Percentiles rank a stretch among this genome's conserved stretches.
Conservation (phyloP, 208 protist genomes). For the Acanthamoeba lenticulata region DNA sequence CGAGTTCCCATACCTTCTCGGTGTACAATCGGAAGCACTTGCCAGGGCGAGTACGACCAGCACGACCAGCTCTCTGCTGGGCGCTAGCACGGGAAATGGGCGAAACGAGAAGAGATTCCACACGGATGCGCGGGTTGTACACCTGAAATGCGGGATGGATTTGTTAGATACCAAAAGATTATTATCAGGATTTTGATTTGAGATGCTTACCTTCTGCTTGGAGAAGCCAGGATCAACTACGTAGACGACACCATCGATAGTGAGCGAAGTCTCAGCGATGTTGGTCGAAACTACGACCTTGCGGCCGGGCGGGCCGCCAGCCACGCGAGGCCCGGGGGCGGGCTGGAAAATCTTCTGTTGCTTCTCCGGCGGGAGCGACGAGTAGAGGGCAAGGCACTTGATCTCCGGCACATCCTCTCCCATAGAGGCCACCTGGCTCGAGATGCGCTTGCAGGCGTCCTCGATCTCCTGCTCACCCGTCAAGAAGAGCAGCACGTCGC, state of each 20-base stretch:
- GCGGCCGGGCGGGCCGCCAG: conserved; percentile 68
- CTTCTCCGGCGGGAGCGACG: conserved; percentile 86
- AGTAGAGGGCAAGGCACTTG: conserved; percentile 88
- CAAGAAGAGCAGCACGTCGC: conserved; percentile 99
- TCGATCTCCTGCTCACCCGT: conserved; percentile 98
- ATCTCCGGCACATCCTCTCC: conserved; percentile 69
- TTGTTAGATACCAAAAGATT: neutral
- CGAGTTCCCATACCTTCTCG: conserved; percentile 9
- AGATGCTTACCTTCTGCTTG: conserved; percentile 97
- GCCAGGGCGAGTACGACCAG: conserved; percentile 97
- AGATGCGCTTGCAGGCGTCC: conserved; percentile 83
- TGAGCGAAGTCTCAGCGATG: conserved; percentile 99
- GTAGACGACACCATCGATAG: conserved; percentile 99
- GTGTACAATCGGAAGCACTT: conserved; percentile 98
- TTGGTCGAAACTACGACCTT: conserved; percentile 97
- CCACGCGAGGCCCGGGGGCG: conserved; percentile 81
- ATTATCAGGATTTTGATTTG: neutral
- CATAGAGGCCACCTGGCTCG: conserved; percentile 3
- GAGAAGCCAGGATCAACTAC: conserved; percentile 99
- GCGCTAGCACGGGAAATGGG: conserved; percentile 98
- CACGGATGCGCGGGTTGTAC: conserved; percentile 94
- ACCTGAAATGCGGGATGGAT: neutral
- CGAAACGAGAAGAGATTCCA: conserved; percentile 97
- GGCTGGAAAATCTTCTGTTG: conserved; percentile 91
- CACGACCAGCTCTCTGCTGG: conserved; percentile 99